These are phyloP conservation scores for Aspergillus campestris DNA, from an alignment of 495 filamentous ascomycete genomes.

Conservation along the genomic window DNA sequence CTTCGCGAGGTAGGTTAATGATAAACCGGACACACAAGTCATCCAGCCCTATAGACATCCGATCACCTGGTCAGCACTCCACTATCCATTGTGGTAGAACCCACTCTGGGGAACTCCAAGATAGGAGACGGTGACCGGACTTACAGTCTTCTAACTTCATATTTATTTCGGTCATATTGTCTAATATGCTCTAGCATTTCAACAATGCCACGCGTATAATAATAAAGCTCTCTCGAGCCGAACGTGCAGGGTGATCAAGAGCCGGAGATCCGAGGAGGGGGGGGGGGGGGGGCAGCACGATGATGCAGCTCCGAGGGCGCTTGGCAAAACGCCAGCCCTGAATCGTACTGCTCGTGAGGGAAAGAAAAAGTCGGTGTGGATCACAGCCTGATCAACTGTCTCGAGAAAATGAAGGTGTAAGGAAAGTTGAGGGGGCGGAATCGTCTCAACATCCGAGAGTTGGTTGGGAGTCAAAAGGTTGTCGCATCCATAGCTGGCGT, in stretches of 20 bases:
- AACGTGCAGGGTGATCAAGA: constrained; percentile 8
- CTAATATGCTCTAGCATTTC: constrained; percentile 36
- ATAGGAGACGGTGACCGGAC: constrained; percentile 19
- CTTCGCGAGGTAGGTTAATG: constrained; percentile 85
- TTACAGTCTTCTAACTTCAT: constrained; percentile 84
- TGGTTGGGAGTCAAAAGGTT: neutral
- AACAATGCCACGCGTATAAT: constrained; percentile 13
- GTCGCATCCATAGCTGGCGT: neutral
- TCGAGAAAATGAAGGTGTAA: neutral
- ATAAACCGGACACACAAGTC: constrained; percentile 94
- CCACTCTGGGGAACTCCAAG: neutral
- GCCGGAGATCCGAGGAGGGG: constrained; percentile 1
- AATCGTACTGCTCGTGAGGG: constrained; percentile 11
- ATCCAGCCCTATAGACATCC: constrained; percentile 64
- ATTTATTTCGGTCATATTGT: constrained; percentile 68
- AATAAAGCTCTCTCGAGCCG: constrained; percentile 15
- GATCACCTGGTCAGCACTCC: constrained; percentile 3
- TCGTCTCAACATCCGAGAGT: constrained; percentile 4
- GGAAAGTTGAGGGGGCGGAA: neutral
- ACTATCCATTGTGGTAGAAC: no score
- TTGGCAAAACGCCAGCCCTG: constrained; percentile 21
- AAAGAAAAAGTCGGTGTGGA: neutral
- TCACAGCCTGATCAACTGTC: neutral
- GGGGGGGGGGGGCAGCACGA: constrained; percentile 16
- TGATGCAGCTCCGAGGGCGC: constrained; percentile 25